Conservation (phyloP, 1,139 yeast genomes). For the Yamadazyma taylorii region DNA sequence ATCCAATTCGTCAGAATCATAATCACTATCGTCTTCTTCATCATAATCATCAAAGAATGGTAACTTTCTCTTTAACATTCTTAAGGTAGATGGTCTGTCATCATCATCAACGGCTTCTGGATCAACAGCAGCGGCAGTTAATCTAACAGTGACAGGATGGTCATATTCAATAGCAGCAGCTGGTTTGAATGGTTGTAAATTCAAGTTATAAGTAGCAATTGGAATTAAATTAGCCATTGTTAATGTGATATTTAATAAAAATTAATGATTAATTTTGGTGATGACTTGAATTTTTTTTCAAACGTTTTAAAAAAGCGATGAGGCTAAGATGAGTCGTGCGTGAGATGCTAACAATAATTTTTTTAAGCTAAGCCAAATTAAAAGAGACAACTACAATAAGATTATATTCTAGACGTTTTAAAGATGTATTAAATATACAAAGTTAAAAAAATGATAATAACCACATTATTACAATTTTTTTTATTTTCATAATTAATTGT, state of each 20-base stretch:
- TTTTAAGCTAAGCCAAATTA: no score
- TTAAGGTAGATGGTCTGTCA: conserved; percentile 81
- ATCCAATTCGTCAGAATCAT: conserved; percentile 53
- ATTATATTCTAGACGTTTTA: conserved; percentile 10
- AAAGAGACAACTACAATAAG: neutral
- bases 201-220: conserved; percentile 80
- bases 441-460: conserved; percentile 20
- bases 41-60: conserved; percentile 52
- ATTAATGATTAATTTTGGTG: conserved; percentile 9
- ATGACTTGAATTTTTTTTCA: conserved; percentile 13
- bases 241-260: neutral
- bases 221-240: conserved; percentile 73
- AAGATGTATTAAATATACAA: conserved; percentile 40
- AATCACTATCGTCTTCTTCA: conserved; percentile 38
- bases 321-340: conserved; percentile 4
- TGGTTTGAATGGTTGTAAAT: conserved; percentile 82
- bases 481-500: conserved; percentile 14
- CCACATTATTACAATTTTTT: conserved; percentile 14
- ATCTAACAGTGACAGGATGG: conserved; percentile 83
- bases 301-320: conserved; percentile 7
- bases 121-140: conserved; percentile 95
- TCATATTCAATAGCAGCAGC: conserved; percentile 84
- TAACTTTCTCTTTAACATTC: conserved; percentile 75
- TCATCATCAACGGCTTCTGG: conserved; percentile 82
- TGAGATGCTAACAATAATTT: neutral